These are phyloP conservation scores for Apiospora kogelbergensis DNA, from an alignment of 2,329 filamentous ascomycete genomes.

Conservation along the genomic window DNA sequence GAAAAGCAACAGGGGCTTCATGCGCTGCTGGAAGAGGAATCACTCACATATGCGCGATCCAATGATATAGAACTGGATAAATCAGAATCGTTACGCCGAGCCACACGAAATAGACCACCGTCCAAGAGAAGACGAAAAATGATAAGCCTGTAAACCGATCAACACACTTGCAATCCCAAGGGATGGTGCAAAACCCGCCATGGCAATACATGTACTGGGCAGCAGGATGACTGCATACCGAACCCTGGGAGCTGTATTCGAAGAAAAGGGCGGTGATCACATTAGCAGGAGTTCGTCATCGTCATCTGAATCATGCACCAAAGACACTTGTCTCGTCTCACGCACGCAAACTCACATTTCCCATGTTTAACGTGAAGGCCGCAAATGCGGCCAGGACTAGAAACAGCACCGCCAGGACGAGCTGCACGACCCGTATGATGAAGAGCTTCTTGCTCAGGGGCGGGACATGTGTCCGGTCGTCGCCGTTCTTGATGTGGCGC, in stretches of 20 bases:
- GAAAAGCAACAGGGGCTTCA: background rate
- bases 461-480: slow-evolving; percentile 2
- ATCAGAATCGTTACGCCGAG: background rate
- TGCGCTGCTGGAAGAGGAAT: background rate
- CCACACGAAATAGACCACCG: slow-evolving; percentile 3
- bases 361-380: background rate
- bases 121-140: slow-evolving; percentile 7
- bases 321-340: background rate
- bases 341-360: background rate
- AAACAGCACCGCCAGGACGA: background rate
- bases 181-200: background rate
- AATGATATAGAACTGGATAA: background rate
- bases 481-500: background rate
- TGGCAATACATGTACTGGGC: background rate
- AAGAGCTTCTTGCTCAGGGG: background rate
- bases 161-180: background rate
- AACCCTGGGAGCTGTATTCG: background rate
- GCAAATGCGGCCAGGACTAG: slow-evolving; percentile 3
- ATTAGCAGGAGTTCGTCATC: background rate
- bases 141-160: background rate
- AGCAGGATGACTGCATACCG: background rate
- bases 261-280: background rate
- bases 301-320: background rate
- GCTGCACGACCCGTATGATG: background rate
- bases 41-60: slow-evolving; percentile 9